Evolutionary conservation across 768 basidiomycete species (phyloP), one percentile per base, ranked within the genome.

Genomic region (Glaciozyma antarctica): DNA sequence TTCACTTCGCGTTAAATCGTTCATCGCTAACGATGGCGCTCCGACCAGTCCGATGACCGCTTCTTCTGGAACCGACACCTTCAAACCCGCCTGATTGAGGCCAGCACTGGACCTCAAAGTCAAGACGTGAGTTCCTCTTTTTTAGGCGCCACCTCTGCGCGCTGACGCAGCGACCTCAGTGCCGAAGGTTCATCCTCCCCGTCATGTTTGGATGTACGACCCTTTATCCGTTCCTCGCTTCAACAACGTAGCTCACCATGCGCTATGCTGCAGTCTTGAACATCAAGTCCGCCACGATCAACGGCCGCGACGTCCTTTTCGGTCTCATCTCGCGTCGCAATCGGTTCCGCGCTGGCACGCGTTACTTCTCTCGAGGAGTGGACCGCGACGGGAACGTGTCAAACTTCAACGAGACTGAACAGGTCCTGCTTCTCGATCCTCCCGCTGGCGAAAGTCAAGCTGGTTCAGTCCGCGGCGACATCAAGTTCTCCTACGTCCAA

Each of bases 371-470:
- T 24, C 86, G 95, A 55, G 95, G 95, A 7, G 82, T 99, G 71
- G 92, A 98, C 76, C 79, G 83, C 24, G 80, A 87, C 13, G 95
- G 93, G 3, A 84, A 97, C 75, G 88, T 89, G 49, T 90, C 92
- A 63, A 99, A 99, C 77, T 98, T 90, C 78, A 95, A 97, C 75
- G 95, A 99, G 77, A 94, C 95, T 9, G 95, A 99, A 75, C 95
- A 98, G 75, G 80, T 99, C 64, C 79, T 94, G 32, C 80, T 94
- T 21, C 81, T 93, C 17, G 88, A 90, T 60, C 68, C 74, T 0
- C 68, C 41, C 19, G 69, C 38, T 59, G 73, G 41, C 32, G 71
- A 64, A 74, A 28, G 19, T 5, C 38, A 17, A 15, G 65, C 54
- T 22, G 44, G 49, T 0, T 48, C 72, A 45, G 77, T 77, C 15